A percentile compares a stretch with the other conserved stretches of the same genome.
Evolutionary conservation across 148 eudicot genomes (phyloP).

Genomic region (Polygonum maritimum): DNA sequence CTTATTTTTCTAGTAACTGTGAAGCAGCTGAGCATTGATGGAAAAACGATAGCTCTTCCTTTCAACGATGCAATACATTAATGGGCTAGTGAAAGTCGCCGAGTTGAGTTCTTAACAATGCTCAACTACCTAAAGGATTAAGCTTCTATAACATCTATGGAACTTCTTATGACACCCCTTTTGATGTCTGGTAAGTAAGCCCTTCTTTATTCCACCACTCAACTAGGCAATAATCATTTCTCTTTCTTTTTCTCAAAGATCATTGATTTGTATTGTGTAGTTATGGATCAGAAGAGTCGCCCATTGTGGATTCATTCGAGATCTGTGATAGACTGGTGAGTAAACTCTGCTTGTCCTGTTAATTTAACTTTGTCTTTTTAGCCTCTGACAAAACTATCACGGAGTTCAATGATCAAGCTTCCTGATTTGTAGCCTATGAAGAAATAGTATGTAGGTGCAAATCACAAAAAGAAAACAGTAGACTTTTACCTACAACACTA

Average conservation of each 20-base stretch:
- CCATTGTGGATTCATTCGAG: constrained; percentile 63
- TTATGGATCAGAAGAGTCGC: constrained; percentile 80
- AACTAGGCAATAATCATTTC: neutral
- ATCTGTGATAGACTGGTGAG: constrained; percentile 79
- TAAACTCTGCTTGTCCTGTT: constrained; percentile 10
- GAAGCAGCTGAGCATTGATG: constrained; percentile 61
- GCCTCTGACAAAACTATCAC: too few relatives aligned
- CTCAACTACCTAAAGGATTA: constrained; percentile 60
- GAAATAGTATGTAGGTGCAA: too few relatives aligned
- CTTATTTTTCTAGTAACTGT: constrained; percentile 16
- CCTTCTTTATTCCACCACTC: neutral
- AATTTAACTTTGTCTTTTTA: neutral
- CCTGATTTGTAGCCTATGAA: too few relatives aligned
- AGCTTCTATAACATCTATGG: constrained; percentile 79
- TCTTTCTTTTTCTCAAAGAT: neutral
- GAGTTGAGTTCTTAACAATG: constrained; percentile 50
- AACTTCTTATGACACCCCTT: constrained; percentile 81
- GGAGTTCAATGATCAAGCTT: too few relatives aligned
- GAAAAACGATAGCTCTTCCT: constrained; percentile 71
- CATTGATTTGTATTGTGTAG: constrained; percentile 33
- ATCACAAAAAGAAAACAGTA: too few relatives aligned
- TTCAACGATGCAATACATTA: constrained; percentile 62
- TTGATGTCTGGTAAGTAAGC: constrained; percentile 80
- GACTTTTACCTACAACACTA: too few relatives aligned
- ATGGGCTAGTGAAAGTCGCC: constrained; percentile 79